A percentile compares a stretch with the other conserved stretches of the same genome.
Evolutionary conservation across 2,329 filamentous ascomycete genomes (phyloP).

Genomic region (Scleromitrula shiraiana): DNA sequence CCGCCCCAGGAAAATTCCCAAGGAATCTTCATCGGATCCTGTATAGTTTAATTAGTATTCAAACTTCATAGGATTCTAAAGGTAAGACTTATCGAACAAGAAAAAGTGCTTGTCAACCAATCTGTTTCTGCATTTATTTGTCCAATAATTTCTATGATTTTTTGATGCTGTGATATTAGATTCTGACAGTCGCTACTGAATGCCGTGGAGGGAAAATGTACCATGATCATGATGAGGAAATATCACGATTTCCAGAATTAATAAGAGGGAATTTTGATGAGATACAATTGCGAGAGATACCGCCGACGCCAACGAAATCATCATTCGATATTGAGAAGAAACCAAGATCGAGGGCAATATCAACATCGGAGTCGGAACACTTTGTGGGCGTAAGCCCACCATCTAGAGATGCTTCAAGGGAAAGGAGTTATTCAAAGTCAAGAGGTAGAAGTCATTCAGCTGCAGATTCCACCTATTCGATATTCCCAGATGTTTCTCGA

Average conservation of each 20-base stretch:
- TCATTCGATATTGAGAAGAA: constrained; percentile 1
- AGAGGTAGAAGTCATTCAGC: not conserved
- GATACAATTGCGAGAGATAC: constrained; percentile 5
- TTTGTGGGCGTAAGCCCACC: not conserved
- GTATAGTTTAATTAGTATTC: not conserved
- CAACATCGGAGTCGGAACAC: not conserved
- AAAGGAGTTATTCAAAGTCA: not conserved
- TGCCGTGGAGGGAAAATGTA: not conserved
- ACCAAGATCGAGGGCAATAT: not conserved
- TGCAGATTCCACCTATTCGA: constrained; percentile 4
- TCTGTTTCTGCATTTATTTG: not conserved
- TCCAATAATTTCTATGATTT: not conserved
- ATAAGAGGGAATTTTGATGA: constrained; percentile 1
- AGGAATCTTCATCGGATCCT: not conserved
- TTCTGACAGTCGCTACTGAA: not conserved
- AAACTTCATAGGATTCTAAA: not conserved
- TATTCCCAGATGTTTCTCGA: constrained; percentile 2
- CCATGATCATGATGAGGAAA: not conserved
- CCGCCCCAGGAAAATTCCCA: not conserved
- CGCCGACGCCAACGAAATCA: constrained; percentile 2
- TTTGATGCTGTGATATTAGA: not conserved
- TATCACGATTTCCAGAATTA: not conserved
- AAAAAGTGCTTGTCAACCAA: not conserved
- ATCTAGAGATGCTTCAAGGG: not conserved
- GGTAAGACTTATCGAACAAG: not conserved